Conservation (phyloP, 306 rosid genomes). For the Dalbergia cochinchinensis region DNA sequence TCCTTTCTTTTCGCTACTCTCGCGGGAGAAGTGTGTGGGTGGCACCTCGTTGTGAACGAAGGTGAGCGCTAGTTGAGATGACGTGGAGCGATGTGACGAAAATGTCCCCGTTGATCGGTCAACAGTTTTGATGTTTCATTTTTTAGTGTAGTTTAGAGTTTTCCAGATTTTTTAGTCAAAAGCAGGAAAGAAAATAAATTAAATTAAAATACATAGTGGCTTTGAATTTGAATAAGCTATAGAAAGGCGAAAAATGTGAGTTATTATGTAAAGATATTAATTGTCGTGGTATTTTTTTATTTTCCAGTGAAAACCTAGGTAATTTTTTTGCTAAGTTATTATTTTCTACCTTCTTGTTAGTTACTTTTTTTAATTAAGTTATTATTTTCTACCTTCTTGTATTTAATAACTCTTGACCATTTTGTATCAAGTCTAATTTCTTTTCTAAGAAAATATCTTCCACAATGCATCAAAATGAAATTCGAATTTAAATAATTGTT, state of each 20-base stretch:
- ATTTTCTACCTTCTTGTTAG: no score
- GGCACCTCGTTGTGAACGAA: conserved; percentile 31
- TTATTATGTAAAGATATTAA: not conserved
- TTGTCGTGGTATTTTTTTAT: not conserved
- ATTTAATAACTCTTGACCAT: not conserved
- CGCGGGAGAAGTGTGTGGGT: conserved; percentile 48
- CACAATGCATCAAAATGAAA: no score
- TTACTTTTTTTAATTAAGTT: no score
- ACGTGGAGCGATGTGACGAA: conserved; percentile 48
- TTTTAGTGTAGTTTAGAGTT: not conserved
- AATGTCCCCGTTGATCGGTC: not conserved
- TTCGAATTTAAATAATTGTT: no score
- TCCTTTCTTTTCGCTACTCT: not conserved
- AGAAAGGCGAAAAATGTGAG: not conserved
- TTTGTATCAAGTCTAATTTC: not conserved
- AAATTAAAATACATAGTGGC: not conserved
- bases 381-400: not conserved
- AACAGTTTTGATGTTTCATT: not conserved
- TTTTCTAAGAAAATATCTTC: no score
- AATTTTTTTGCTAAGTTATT: no score
- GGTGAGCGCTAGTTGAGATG: conserved; percentile 11
- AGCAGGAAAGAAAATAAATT: not conserved
- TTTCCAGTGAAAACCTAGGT: not conserved
- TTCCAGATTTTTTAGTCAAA: not conserved
- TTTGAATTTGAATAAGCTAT: not conserved